Evolutionary conservation across 2,329 filamentous ascomycete species (phyloP).

Genomic region (Madurella fahalii): DNA sequence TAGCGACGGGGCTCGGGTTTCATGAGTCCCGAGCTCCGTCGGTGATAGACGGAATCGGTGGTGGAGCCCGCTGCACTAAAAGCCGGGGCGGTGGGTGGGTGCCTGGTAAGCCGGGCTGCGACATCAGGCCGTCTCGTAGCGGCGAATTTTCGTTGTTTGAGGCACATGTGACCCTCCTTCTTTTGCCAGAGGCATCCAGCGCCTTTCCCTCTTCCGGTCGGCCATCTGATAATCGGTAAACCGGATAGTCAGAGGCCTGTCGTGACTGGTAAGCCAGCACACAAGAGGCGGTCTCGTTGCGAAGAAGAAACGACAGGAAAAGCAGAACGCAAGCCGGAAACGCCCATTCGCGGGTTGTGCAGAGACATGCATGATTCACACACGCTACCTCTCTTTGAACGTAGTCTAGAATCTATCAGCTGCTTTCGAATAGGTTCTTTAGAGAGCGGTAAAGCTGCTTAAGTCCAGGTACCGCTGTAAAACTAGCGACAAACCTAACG

Average conservation of each 20-base stretch:
- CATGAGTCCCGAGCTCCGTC: neutral
- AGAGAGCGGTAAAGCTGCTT: no score
- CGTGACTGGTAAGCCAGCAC: neutral
- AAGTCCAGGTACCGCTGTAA: no score
- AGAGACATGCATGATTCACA: neutral
- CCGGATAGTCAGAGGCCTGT: neutral
- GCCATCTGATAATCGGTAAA: constrained; percentile 5
- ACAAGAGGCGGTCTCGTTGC: neutral
- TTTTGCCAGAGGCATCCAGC: neutral
- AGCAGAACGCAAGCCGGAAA: neutral
- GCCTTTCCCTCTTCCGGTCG: neutral
- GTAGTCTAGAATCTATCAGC: no score
- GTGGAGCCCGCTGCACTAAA: neutral
- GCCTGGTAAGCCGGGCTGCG: constrained; percentile 1
- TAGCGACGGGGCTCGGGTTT: neutral
- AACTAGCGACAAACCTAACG: no score
- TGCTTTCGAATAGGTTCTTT: no score
- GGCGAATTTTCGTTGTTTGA: constrained; percentile 22
- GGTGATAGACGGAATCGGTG: constrained; percentile 1
- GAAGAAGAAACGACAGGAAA: neutral
- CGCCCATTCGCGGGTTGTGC: neutral
- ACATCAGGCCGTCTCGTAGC: constrained; percentile 14
- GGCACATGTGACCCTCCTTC: constrained; percentile 19
- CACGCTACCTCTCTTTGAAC: no score
- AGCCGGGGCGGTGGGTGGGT: neutral